Evolutionary conservation across 805 yeast genomes (phyloP).

Genomic region (Torulaspora franciscae): DNA sequence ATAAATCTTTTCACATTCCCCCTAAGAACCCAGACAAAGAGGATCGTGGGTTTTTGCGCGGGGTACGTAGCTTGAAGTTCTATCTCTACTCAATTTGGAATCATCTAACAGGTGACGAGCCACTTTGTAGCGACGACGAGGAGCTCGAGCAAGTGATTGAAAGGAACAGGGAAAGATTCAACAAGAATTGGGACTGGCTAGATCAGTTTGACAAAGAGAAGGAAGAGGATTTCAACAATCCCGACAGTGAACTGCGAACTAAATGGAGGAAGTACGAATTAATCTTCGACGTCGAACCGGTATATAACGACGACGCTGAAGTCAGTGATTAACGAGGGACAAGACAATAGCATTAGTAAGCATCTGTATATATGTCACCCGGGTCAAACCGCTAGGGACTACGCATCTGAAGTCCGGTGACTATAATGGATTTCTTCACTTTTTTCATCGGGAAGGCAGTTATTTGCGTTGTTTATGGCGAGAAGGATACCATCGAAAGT

Average conservation of each 20-base stretch:
- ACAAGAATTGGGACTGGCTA: slow-evolving; percentile 36
- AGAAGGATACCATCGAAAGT: no score
- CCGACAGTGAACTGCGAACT: slow-evolving; percentile 29
- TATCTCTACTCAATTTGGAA: slow-evolving; percentile 61
- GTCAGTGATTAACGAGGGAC: slow-evolving; percentile 27
- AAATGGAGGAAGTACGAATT: slow-evolving; percentile 37
- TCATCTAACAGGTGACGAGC: slow-evolving; percentile 44
- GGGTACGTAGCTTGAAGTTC: slow-evolving; percentile 63
- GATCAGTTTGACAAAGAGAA: slow-evolving; percentile 37
- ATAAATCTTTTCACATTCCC: slow-evolving; percentile 53
- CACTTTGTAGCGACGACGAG: slow-evolving; percentile 24
- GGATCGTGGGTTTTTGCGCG: slow-evolving; percentile 83
- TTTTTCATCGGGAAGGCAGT: no score
- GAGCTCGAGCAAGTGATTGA: slow-evolving; percentile 20
- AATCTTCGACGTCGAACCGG: slow-evolving; percentile 35
- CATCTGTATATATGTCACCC: not conserved
- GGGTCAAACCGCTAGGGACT: not conserved
- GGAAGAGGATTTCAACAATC: slow-evolving; percentile 32
- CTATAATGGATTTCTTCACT: no score
- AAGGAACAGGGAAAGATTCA: slow-evolving; percentile 21
- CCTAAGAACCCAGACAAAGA: slow-evolving; percentile 58
- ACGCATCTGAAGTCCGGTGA: not conserved
- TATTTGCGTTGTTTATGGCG: no score
- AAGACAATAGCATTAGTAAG: not conserved
- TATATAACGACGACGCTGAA: slow-evolving; percentile 30